Evolutionary conservation across 2,329 filamentous ascomycete species (phyloP).

Genomic region (Nemania sp.): DNA sequence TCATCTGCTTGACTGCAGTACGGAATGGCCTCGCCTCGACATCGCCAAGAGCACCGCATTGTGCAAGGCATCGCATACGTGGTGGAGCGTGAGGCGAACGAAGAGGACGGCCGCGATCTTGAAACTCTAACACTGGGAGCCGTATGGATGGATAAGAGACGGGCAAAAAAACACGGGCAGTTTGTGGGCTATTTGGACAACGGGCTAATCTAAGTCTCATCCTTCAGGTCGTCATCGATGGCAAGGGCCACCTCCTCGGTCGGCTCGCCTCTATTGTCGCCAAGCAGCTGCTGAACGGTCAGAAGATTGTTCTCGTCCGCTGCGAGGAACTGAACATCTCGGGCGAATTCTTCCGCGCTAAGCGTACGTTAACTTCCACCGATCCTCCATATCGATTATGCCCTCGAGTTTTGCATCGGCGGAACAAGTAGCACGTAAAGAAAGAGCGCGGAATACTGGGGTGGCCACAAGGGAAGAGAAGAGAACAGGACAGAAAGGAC

Average conservation of each 20-base stretch:
- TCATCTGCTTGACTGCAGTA: no score
- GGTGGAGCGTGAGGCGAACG: background rate
- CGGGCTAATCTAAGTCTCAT: slow-evolving; percentile 40
- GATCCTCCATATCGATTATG: slow-evolving; percentile 8
- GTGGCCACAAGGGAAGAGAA: no score
- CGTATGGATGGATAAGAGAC: background rate
- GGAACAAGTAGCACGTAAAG: no score
- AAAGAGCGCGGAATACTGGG: slow-evolving; percentile 22
- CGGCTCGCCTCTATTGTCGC: slow-evolving; percentile 97
- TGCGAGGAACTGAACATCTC: slow-evolving; percentile 99
- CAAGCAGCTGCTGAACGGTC: slow-evolving; percentile 98
- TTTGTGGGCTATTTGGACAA: no score
- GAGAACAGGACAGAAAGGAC: slow-evolving; percentile 13
- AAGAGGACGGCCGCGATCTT: background rate
- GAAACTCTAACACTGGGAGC: background rate
- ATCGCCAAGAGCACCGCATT: background rate
- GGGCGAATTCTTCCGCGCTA: slow-evolving; percentile 99
- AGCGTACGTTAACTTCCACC: slow-evolving; percentile 77
- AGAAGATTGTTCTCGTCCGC: slow-evolving; percentile 99
- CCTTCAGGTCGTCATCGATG: slow-evolving; percentile 93
- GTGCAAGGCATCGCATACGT: background rate
- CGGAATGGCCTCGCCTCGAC: background rate
- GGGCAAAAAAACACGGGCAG: no score
- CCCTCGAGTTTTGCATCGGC: no score
- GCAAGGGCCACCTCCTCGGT: slow-evolving; percentile 99